Evolutionary conservation across 2,329 filamentous ascomycete genomes (phyloP).

Genomic region (Xylariaceae sp.): DNA sequence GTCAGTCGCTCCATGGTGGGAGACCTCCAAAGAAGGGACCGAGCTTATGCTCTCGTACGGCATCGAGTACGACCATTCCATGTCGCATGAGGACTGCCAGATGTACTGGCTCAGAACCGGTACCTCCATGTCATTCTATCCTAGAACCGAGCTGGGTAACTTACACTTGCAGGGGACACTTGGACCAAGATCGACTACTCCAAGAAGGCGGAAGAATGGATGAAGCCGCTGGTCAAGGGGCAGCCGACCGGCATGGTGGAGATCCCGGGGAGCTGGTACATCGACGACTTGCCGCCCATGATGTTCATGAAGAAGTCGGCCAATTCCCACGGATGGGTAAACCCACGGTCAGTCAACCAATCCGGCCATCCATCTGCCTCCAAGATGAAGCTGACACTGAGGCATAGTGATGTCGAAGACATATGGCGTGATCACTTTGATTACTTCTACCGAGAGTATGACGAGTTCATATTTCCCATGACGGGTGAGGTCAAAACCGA

Average conservation of each 20-base stretch:
- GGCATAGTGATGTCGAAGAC: conserved; percentile 49
- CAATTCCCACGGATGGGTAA: conserved; percentile 57
- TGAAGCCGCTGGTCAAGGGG: conserved; percentile 56
- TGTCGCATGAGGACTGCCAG: conserved; percentile 58
- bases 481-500: conserved; percentile 30
- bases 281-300: conserved; percentile 60
- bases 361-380: too few species aligned
- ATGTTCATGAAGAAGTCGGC: conserved; percentile 63
- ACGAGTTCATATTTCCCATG: conserved; percentile 71
- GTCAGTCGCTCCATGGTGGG: conserved; percentile 68
- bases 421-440: conserved; percentile 61
- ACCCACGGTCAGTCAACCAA: conserved; percentile 49
- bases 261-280: conserved; percentile 53
- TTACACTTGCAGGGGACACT: conserved; percentile 44
- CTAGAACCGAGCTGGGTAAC: too few species aligned
- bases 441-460: conserved; percentile 70
- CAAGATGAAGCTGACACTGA: background rate
- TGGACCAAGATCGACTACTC: conserved; percentile 64
- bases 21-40: conserved; percentile 59
- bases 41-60: conserved; percentile 59
- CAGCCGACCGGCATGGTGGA: conserved; percentile 56
- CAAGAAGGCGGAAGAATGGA: conserved; percentile 55
- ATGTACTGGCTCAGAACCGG: conserved; percentile 55
- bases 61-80: conserved; percentile 62
- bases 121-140: too few species aligned